Percentiles rank a stretch among this genome's conserved stretches.
These are phyloP conservation scores for Agrocybe pediades DNA, from an alignment of 768 basidiomycete genomes.

Conservation along the genomic window DNA sequence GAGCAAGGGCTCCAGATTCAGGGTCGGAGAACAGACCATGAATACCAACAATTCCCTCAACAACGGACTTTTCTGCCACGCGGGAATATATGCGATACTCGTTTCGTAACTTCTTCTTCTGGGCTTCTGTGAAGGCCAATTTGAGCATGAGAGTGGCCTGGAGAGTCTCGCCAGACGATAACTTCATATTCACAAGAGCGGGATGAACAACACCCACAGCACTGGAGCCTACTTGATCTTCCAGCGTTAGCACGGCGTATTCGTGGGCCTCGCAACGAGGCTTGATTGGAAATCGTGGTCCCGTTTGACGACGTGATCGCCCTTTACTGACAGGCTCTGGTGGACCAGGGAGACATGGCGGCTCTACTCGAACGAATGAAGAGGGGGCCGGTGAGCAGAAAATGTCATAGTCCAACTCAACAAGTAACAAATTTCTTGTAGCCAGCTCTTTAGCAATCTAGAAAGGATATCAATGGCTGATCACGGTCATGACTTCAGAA, in stretches of 20 bases:
- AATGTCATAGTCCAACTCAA: slow-evolving; percentile 4
- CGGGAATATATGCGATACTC: background rate
- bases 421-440: background rate
- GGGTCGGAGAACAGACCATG: background rate
- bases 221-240: slow-evolving; percentile 4
- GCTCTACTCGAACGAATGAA: slow-evolving; percentile 7
- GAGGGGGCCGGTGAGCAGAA: slow-evolving; percentile 3
- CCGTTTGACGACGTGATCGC: too few relatives aligned
- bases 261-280: background rate
- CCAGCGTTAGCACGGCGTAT: slow-evolving; percentile 1
- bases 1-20: background rate
- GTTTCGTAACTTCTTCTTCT: slow-evolving; percentile 3
- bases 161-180: background rate
- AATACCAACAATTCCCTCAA: background rate
- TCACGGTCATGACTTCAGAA: too few relatives aligned
- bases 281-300: too few relatives aligned
- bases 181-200: slow-evolving; percentile 2
- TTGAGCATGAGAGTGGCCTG: slow-evolving; percentile 9
- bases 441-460: background rate
- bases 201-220: slow-evolving; percentile 11
- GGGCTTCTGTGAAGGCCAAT: slow-evolving; percentile 9
- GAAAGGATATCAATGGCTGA: too few relatives aligned
- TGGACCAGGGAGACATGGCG: slow-evolving; percentile 1
- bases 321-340: too few relatives aligned
- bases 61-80: background rate